Conservation (phyloP, 2,329 filamentous ascomycete species). For the Calonectria leucothoes region DNA sequence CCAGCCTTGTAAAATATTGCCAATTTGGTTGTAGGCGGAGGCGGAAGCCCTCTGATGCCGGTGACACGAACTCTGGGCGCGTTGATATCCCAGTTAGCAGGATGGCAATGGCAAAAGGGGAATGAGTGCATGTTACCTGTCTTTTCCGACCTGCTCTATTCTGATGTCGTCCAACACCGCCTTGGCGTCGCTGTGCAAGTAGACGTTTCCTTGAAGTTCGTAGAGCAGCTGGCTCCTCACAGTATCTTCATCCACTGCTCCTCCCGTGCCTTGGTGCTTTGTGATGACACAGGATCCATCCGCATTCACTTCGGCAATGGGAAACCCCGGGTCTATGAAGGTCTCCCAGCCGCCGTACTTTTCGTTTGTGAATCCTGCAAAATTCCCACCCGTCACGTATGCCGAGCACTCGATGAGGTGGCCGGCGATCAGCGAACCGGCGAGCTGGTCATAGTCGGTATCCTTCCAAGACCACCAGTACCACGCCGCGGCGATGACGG, state of each 20-base stretch:
- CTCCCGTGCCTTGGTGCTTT: constrained; percentile 7
- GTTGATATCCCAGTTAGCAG: neutral
- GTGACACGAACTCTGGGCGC: constrained; percentile 12
- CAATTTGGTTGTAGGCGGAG: constrained; percentile 13
- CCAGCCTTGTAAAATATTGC: constrained; percentile 16
- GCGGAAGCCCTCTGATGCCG: constrained; percentile 9
- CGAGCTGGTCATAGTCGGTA: constrained; percentile 58
- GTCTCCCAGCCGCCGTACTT: constrained; percentile 24
- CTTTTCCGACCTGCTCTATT: constrained; percentile 18
- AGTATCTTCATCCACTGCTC: constrained; percentile 4
- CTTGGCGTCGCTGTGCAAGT: constrained; percentile 13
- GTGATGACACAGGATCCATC: constrained; percentile 58
- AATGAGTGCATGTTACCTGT: constrained; percentile 10
- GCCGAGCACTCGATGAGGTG: constrained; percentile 63
- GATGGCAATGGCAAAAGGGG: neutral
- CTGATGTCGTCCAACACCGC: constrained; percentile 23
- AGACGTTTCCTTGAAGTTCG: constrained; percentile 14
- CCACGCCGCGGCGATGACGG: constrained; percentile 63
- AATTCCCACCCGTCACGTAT: constrained; percentile 64
- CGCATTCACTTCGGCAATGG: constrained; percentile 59
- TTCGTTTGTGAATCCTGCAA: constrained; percentile 52
- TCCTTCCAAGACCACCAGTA: constrained; percentile 63
- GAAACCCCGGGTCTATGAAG: constrained; percentile 54
- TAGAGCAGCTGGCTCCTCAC: constrained; percentile 17
- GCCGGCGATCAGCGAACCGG: constrained; percentile 57